Percentiles rank a stretch among this genome's conserved stretches.
Conservation (phyloP, 2,329 filamentous ascomycete species). For the Tolypocladium ovalisporum region DNA sequence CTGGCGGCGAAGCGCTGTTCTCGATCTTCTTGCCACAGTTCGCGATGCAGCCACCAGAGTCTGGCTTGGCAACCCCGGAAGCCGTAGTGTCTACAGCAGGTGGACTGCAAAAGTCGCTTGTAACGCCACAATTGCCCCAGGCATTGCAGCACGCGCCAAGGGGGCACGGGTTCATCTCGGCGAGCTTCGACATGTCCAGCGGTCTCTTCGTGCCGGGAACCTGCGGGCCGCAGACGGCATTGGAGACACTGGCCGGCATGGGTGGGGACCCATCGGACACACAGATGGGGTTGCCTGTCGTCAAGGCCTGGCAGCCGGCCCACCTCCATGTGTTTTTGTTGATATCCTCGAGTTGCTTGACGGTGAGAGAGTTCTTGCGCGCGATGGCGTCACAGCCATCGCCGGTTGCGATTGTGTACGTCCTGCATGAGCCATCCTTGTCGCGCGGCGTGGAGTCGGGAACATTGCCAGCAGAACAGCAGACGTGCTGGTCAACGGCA, state of each 20-base stretch:
- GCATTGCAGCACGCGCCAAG: constrained; percentile 18
- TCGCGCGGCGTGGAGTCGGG: constrained; percentile 5
- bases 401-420: constrained; percentile 17
- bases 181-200: constrained; percentile 5
- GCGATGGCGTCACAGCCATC: constrained; percentile 26
- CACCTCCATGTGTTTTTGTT: constrained; percentile 21
- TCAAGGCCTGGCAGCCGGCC: constrained; percentile 11
- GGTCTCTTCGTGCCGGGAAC: constrained; percentile 9
- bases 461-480: constrained; percentile 19
- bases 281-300: constrained; percentile 11
- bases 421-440: constrained; percentile 22
- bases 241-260: constrained; percentile 12
- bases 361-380: constrained; percentile 17
- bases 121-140: constrained; percentile 31
- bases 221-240: constrained; percentile 19
- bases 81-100: constrained; percentile 16
- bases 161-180: constrained; percentile 16
- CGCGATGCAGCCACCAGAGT: constrained; percentile 16
- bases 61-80: constrained; percentile 22
- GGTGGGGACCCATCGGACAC: constrained; percentile 16
- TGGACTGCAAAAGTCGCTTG: constrained; percentile 24
- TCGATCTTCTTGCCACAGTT: constrained; percentile 16
- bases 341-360: not conserved
- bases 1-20: constrained; percentile 6
- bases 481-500: constrained; percentile 19